These are phyloP conservation scores for Nannizziopsis barbatae DNA, from an alignment of 2,329 filamentous ascomycete species.

Conservation along the genomic window DNA sequence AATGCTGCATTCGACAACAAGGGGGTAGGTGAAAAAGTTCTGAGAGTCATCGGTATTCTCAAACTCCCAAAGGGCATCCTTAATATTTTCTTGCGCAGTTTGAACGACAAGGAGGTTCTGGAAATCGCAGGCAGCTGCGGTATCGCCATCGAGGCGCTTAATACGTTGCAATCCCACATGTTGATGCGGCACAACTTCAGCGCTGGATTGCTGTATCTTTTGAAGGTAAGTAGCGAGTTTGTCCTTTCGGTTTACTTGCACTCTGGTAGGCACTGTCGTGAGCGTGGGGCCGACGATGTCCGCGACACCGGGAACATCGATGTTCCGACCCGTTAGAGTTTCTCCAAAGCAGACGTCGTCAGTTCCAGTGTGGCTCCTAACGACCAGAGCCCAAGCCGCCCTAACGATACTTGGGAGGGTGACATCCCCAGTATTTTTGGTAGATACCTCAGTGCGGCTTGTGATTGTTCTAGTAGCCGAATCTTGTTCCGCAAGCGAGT, in stretches of 20 bases:
- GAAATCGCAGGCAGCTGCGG: constrained; percentile 31
- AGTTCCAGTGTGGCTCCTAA: constrained; percentile 26
- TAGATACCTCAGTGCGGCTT: constrained; percentile 3
- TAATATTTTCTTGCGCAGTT: constrained; percentile 9
- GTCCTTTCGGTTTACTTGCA: constrained; percentile 24
- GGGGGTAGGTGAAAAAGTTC: constrained; percentile 20
- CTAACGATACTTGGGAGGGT: constrained; percentile 28
- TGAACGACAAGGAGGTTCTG: constrained; percentile 32
- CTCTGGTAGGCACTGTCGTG: constrained; percentile 31
- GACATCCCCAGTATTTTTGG: constrained; percentile 11
- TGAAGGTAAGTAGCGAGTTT: constrained; percentile 40
- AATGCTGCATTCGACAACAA: constrained; percentile 55
- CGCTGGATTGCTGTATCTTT: constrained; percentile 42
- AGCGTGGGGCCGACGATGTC: constrained; percentile 34
- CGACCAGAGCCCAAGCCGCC: constrained; percentile 32
- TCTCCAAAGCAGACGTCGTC: constrained; percentile 34
- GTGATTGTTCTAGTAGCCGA: constrained; percentile 9
- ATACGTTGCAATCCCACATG: constrained; percentile 42
- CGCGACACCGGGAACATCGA: constrained; percentile 28
- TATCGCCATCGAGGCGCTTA: constrained; percentile 40
- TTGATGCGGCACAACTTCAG: constrained; percentile 48
- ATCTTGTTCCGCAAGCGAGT: constrained; percentile 6
- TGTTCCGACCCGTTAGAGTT: constrained; percentile 33
- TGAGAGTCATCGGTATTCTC: constrained; percentile 9
- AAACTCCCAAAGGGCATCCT: constrained; percentile 12